Evolutionary conservation across 2,329 filamentous ascomycete genomes (phyloP).

Genomic region (Trichoderma polysporum): DNA sequence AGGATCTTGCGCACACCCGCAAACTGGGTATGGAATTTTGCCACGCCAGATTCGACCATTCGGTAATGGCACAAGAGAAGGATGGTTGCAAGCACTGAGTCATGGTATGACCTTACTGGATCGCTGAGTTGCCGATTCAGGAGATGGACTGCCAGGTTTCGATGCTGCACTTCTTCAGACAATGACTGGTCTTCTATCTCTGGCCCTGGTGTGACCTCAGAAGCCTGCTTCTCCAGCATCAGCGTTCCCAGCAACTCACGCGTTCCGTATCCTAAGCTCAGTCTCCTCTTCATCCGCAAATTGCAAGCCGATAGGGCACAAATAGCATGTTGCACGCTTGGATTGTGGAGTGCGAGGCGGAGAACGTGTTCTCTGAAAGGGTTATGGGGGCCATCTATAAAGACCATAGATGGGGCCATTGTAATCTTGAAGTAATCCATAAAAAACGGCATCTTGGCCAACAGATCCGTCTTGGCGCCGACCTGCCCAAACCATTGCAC

Average conservation of each 20-base stretch:
- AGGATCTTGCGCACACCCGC: conserved; percentile 90
- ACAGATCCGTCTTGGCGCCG: conserved; percentile 61
- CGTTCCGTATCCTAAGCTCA: conserved; percentile 59
- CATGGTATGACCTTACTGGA: conserved; percentile 70
- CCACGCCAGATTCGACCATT: conserved; percentile 89
- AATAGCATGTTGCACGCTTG: conserved; percentile 87
- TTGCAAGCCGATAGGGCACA: conserved; percentile 88
- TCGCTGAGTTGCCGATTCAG: conserved; percentile 84
- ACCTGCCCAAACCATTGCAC: conserved; percentile 46
- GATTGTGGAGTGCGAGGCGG: conserved; percentile 71
- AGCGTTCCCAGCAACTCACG: conserved; percentile 50
- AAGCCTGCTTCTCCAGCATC: conserved; percentile 46
- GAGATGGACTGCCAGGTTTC: conserved; percentile 73
- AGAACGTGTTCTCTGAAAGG: conserved; percentile 84
- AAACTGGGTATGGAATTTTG: conserved; percentile 90
- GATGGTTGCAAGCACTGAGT: conserved; percentile 84
- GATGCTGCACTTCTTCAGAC: conserved; percentile 81
- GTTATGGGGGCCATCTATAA: conserved; percentile 82
- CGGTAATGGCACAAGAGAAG: conserved; percentile 88
- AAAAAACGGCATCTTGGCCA: conserved; percentile 80
- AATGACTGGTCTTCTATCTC: conserved; percentile 62
- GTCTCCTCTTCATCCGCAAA: conserved; percentile 76
- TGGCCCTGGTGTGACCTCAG: conserved; percentile 46
- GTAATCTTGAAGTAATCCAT: conserved; percentile 93
- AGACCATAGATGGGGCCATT: conserved; percentile 88